phyloP scores from a whole-genome alignment of 352 stramenopile genomes.

The Hyaloperonospora arabidopsidis region DNA sequence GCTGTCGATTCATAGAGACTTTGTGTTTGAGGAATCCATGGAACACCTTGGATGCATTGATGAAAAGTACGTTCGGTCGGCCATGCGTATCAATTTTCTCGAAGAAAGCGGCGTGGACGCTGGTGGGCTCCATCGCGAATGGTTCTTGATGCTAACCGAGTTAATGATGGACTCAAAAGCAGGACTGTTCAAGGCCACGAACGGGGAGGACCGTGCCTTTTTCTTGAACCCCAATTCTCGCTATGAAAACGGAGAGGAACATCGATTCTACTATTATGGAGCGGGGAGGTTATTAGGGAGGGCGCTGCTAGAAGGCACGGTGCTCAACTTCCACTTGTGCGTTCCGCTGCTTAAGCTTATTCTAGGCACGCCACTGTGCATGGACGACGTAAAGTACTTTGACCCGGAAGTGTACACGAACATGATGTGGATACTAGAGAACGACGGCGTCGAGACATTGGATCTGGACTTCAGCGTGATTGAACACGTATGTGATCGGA shows the following conservation, averaged over 20 bases:
- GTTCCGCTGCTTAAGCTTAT: conserved; percentile 96
- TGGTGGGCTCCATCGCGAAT: conserved; percentile 82
- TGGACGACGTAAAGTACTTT: conserved; percentile 90
- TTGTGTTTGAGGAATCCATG: conserved; percentile 59
- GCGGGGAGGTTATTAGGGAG: conserved; percentile 49
- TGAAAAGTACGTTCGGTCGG: conserved; percentile 43
- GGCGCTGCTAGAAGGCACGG: conserved; percentile 83
- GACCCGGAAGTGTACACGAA: conserved; percentile 53
- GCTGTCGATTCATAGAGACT: conserved; percentile 40
- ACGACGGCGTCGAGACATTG: conserved; percentile 47
- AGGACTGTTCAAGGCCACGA: conserved; percentile 50
- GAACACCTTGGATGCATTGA: conserved; percentile 50
- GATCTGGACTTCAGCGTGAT: conserved; percentile 56
- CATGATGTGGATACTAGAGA: conserved; percentile 57
- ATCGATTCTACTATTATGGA: conserved; percentile 61
- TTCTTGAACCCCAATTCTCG: conserved; percentile 61
- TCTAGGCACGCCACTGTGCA: conserved; percentile 89
- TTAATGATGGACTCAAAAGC: conserved; percentile 35
- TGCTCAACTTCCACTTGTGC: conserved; percentile 92
- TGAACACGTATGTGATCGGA: conserved; percentile 22
- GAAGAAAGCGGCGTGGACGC: conserved; percentile 78
- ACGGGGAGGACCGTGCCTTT: conserved; percentile 46
- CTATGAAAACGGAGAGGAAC: conserved; percentile 49
- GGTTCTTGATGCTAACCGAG: conserved; percentile 79
- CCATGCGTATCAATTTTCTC: conserved; percentile 73